These are phyloP conservation scores for Magnaporthiopsis incrustans DNA, from an alignment of 2,329 filamentous ascomycete genomes.

Conservation along the genomic window DNA sequence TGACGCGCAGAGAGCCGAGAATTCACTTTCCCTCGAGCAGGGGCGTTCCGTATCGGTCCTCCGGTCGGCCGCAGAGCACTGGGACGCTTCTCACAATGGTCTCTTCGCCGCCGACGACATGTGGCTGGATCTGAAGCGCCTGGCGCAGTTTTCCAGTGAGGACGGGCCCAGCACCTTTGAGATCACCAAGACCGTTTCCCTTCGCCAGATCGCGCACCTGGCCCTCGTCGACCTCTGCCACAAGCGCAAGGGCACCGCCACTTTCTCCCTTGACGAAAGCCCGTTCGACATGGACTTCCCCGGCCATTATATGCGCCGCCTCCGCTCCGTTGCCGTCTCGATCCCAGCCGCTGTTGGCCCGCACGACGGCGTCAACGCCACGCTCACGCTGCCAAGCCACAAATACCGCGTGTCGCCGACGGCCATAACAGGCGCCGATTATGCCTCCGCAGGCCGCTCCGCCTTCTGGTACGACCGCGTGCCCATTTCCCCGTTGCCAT, in stretches of 20 bases:
- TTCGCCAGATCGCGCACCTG: conserved; percentile 20
- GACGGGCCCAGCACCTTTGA: conserved; percentile 20
- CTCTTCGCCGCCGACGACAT: conserved; percentile 20
- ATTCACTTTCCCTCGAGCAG: conserved; percentile 18
- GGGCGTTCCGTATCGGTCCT: conserved; percentile 3
- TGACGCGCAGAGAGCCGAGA: conserved; percentile 19
- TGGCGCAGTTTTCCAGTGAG: conserved; percentile 12
- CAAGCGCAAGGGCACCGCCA: conserved; percentile 13
- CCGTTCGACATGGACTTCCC: conserved; percentile 31
- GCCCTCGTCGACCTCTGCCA: conserved; percentile 19
- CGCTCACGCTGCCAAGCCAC: conserved; percentile 14
- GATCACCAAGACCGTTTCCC: conserved; percentile 22
- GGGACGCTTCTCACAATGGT: conserved; percentile 18
- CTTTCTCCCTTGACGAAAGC: conserved; percentile 23
- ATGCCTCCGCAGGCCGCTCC: background rate
- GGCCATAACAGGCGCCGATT: background rate
- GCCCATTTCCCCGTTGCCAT: conserved; percentile 20
- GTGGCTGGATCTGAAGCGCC: conserved; percentile 16
- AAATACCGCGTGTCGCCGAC: conserved; percentile 8
- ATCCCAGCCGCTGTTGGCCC: conserved; percentile 24
- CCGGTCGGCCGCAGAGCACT: conserved; percentile 15
- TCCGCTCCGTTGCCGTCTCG: conserved; percentile 23
- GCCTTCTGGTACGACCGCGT: conserved; percentile 15
- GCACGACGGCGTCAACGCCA: conserved; percentile 20
- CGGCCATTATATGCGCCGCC: conserved; percentile 29